Conservation (phyloP, 768 basidiomycete species). For the Suillus brevipes region DNA sequence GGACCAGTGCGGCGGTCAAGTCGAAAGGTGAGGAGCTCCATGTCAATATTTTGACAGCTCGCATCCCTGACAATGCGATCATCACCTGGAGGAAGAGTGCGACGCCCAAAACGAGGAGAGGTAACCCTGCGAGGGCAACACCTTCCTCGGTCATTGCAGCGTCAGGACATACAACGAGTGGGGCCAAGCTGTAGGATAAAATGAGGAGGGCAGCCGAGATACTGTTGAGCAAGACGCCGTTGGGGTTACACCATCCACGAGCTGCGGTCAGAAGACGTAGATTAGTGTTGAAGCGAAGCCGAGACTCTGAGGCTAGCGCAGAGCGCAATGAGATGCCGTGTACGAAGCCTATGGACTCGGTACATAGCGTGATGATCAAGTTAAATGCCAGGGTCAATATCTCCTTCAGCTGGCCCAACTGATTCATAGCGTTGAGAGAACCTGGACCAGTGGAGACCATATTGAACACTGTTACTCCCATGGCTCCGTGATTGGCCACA, state of each 20-base stretch:
- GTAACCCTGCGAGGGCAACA: conserved; percentile 25
- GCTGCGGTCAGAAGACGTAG: conserved; percentile 29
- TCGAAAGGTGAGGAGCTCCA: conserved; percentile 37
- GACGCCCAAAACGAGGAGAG: conserved; percentile 29
- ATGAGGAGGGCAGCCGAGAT: conserved; percentile 30
- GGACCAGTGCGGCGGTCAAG: conserved; percentile 31
- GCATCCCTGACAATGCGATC: conserved; percentile 25
- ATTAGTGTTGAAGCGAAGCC: conserved; percentile 32
- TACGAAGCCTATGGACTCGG: conserved; percentile 31
- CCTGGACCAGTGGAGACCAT: too few species aligned
- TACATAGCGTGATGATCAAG: conserved; percentile 27
- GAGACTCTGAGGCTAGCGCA: conserved; percentile 25
- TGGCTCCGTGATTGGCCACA: conserved; percentile 13
- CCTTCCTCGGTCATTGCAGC: too few species aligned
- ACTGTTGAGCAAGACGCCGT: conserved; percentile 21
- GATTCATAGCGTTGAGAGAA: too few species aligned
- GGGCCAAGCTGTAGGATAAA: conserved; percentile 29
- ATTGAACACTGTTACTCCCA: not conserved
- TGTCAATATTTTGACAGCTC: conserved; percentile 26
- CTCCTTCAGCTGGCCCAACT: conserved; percentile 12
- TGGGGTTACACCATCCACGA: conserved; percentile 21
- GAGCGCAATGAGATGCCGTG: conserved; percentile 30
- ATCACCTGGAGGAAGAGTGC: conserved; percentile 23
- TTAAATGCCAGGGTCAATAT: conserved; percentile 25
- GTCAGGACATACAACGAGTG: conserved; percentile 18